Evolutionary conservation across 345 rosid species (phyloP).

Genomic region (Passiflora organensis): DNA sequence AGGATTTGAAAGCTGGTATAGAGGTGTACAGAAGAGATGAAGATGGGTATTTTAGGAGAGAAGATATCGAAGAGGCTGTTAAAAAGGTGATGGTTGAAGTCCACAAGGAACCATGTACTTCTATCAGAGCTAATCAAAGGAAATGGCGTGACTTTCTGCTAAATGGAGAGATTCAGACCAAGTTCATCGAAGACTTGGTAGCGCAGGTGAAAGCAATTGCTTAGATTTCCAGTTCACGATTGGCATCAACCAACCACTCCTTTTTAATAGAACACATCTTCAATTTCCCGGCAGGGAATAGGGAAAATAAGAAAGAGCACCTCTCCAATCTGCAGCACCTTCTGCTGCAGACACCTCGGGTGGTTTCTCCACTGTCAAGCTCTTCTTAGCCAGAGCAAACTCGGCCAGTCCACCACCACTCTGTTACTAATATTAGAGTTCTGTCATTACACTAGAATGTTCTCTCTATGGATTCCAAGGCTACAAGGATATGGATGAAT

Average conservation of each 20-base stretch:
- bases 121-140: slow-evolving; percentile 24
- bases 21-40: slow-evolving; percentile 27
- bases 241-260: no score
- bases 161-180: slow-evolving; percentile 18
- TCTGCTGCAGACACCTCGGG: slow-evolving; percentile 22
- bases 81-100: slow-evolving; percentile 24
- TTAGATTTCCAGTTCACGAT: neutral
- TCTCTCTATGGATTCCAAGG: no score
- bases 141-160: slow-evolving; percentile 28
- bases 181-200: slow-evolving; percentile 16
- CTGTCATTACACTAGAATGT: no score
- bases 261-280: no score
- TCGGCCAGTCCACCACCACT: slow-evolving; percentile 21
- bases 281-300: no score
- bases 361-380: slow-evolving; percentile 15
- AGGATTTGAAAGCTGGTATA: slow-evolving; percentile 26
- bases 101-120: slow-evolving; percentile 25
- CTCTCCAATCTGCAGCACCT: no score
- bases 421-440: no score
- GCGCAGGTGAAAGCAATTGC: slow-evolving; percentile 19
- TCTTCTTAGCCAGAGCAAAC: slow-evolving; percentile 19
- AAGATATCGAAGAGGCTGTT: slow-evolving; percentile 22
- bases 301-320: no score
- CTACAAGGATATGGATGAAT: no score
- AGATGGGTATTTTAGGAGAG: slow-evolving; percentile 28